phyloP scores from a whole-genome alignment of 73 alveolate genomes.

The Tetrahymena elliotti region DNA sequence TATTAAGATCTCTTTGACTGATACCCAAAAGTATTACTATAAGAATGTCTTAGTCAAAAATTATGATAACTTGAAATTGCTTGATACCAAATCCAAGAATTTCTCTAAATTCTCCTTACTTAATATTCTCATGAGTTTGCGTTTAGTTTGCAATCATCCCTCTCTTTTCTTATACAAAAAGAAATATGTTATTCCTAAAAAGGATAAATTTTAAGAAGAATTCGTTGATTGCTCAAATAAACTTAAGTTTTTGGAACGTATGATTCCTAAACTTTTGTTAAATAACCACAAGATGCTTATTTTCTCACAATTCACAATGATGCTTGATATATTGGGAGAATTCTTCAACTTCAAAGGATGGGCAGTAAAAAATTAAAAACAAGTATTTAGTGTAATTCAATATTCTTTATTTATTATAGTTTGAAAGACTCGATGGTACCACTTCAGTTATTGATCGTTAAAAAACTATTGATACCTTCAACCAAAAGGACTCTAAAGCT shows the following conservation, averaged over 20 bases:
- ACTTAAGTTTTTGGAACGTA: constrained; percentile 85
- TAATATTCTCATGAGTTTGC: constrained; percentile 84
- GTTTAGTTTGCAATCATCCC: constrained; percentile 97
- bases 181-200: constrained; percentile 85
- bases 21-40: constrained; percentile 72
- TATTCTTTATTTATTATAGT: background rate
- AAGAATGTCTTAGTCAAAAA: constrained; percentile 76
- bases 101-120: constrained; percentile 5
- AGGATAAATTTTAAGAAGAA: constrained; percentile 79
- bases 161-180: constrained; percentile 64
- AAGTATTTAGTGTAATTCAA: background rate
- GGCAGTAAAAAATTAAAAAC: background rate
- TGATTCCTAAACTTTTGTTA: constrained; percentile 77
- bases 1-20: constrained; percentile 78
- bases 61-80: constrained; percentile 69
- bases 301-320: constrained; percentile 95
- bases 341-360: constrained; percentile 17
- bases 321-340: constrained; percentile 84
- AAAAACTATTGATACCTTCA: constrained; percentile 28
- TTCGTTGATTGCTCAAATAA: constrained; percentile 83
- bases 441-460: constrained; percentile 25
- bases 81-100: constrained; percentile 27
- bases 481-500: constrained; percentile 3
- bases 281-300: constrained; percentile 84
- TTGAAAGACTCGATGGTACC: constrained; percentile 42